A percentile compares a stretch with the other conserved stretches of the same genome.
These are phyloP conservation scores for Bryum argenteum DNA, from an alignment of 225 moss, liverwort and hornwort species.

Conservation along the genomic window DNA sequence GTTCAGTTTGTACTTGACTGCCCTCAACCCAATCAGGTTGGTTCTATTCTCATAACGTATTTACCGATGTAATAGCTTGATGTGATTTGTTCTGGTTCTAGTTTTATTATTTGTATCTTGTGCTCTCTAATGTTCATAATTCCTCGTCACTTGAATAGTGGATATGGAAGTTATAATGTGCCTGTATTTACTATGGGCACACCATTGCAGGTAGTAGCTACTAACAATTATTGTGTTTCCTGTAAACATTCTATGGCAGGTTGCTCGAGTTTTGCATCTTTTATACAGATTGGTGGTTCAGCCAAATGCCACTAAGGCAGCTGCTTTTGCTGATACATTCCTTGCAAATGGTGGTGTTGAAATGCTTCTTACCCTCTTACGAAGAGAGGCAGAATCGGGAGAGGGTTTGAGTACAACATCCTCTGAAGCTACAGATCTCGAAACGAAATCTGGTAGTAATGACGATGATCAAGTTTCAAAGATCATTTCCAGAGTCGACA, in stretches of 20 bases:
- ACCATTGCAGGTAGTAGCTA: constrained; percentile 4
- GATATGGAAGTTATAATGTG: neutral
- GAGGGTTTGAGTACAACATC: constrained; percentile 27
- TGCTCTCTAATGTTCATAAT: constrained; percentile 1
- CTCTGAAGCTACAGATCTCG: constrained; percentile 27
- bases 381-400: constrained; percentile 71
- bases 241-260: constrained; percentile 53
- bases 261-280: constrained; percentile 86
- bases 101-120: neutral
- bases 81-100: constrained; percentile 6
- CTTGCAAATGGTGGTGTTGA: constrained; percentile 86
- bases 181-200: neutral
- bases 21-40: constrained; percentile 90
- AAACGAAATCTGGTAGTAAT: constrained; percentile 15
- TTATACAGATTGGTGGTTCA: constrained; percentile 89
- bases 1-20: constrained; percentile 94
- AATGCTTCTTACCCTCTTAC: constrained; percentile 80
- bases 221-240: constrained; percentile 22
- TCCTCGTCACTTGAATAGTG: constrained; percentile 8
- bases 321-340: constrained; percentile 75
- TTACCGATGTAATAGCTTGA: constrained; percentile 10
- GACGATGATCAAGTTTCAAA: constrained; percentile 26
- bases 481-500: constrained; percentile 24
- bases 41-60: constrained; percentile 10
- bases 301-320: constrained; percentile 75